Evolutionary conservation across 2,329 filamentous ascomycete species (phyloP), one percentile per base, ranked within the genome.

Genomic region (Gremmenia infestans): DNA sequence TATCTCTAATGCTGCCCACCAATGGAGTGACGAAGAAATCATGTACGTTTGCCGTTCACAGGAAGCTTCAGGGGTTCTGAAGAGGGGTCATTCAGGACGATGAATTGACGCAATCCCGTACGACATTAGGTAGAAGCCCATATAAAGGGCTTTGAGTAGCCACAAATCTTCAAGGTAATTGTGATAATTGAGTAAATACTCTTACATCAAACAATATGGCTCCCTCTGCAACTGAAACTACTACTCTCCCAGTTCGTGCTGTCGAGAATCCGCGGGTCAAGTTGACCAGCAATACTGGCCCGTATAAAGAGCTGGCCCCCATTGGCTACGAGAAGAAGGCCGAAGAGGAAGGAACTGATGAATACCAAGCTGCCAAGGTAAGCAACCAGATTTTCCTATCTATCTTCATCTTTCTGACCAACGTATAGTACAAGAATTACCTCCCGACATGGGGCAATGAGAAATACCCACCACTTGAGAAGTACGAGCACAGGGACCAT

Each of bases 401-500:
- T 22, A 35, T 45, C 22, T 23, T 36, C 36, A 35, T 37, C 22
- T 36, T 39, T 39, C 42, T 45, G 12, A 45, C 12, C 42, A 45
- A 23, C 5, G 5, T 28, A 32, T 28, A 83, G 68, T 91, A 89
- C 62, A 84, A 84, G 4, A 77, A 90, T 67, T 92, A 92, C 68
- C 79, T 91, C 8, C 87, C 87, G 2, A 84, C 82, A 2, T 90
- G 86, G 86, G 64, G 61, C 7, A 79, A 87, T 65, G 77, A 83
- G 60, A 78, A 77, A 60, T 88, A 85, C 65, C 78, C 82, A 54
- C 85, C 88, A 6, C 77, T 89, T 7, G 74, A 85, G 59, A 81
- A 80, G 0, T 92, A 91, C 64, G 78, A 87, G 67, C 87, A 91
- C 68, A 81, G 82, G 60, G 88, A 93, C 54, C 88, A 88, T 65